A percentile compares a stretch with the other conserved stretches of the same genome.
These are phyloP conservation scores for Paradendryphiella salina DNA, from an alignment of 2,329 filamentous ascomycete genomes.

Conservation along the genomic window DNA sequence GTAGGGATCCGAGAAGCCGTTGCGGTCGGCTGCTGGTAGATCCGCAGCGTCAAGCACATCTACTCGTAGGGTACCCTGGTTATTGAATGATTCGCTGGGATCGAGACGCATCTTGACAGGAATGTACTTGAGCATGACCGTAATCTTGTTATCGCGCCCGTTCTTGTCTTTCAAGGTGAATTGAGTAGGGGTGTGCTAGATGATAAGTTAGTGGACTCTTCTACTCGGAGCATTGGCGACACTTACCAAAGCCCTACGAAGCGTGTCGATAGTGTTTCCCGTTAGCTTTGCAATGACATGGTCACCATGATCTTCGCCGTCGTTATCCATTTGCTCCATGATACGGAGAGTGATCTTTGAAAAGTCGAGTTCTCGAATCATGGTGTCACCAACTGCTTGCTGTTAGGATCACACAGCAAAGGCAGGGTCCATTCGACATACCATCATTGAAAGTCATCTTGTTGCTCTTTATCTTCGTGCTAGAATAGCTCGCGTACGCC, in stretches of 20 bases:
- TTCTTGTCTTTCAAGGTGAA: conserved; percentile 78
- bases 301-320: conserved; percentile 69
- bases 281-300: conserved; percentile 78
- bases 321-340: conserved; percentile 75
- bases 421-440: conserved; percentile 31
- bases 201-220: conserved; percentile 12
- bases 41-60: conserved; percentile 85
- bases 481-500: conserved; percentile 85
- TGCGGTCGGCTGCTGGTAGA: conserved; percentile 90
- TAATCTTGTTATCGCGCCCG: conserved; percentile 76
- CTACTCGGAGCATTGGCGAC: conserved; percentile 6
- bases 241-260: conserved; percentile 83
- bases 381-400: conserved; percentile 74
- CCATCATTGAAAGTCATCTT: conserved; percentile 80
- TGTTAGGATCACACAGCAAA: conserved; percentile 27
- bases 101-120: conserved; percentile 93
- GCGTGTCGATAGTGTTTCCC: conserved; percentile 81
- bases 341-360: conserved; percentile 88
- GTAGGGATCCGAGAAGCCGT: conserved; percentile 96
- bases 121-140: conserved; percentile 91
- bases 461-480: conserved; percentile 71
- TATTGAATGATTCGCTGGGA: conserved; percentile 96
- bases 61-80: conserved; percentile 94
- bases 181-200: conserved; percentile 82
- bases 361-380: conserved; percentile 96